Percentiles rank a stretch among this genome's conserved stretches.
Evolutionary conservation across 2,329 filamentous ascomycete species (phyloP).

Genomic region (Colletotrichum higginsianum): DNA sequence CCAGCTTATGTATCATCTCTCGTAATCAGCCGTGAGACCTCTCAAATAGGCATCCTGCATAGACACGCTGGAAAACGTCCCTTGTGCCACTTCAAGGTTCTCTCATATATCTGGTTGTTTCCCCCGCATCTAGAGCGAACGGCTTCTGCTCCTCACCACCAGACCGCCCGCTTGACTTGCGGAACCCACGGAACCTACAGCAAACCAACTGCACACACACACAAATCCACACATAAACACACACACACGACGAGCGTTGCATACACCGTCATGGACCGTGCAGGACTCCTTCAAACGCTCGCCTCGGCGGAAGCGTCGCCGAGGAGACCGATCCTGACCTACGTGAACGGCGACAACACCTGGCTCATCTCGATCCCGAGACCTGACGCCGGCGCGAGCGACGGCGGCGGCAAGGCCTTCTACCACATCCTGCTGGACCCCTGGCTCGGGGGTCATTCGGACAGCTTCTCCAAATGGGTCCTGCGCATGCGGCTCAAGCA

Average conservation of each 20-base stretch:
- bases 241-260: neutral
- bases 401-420: conserved; percentile 45
- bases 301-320: neutral
- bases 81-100: neutral
- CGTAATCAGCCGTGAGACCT: too few species aligned
- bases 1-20: too few species aligned
- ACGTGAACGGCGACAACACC: conserved; percentile 53
- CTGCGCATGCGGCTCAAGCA: conserved; percentile 6
- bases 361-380: conserved; percentile 54
- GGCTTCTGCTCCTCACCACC: neutral
- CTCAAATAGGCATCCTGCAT: neutral
- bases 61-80: too few species aligned
- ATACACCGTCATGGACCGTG: neutral
- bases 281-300: neutral
- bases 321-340: conserved; percentile 49
- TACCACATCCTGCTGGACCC: conserved; percentile 53
- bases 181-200: neutral
- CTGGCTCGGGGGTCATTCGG: conserved; percentile 48
- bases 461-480: neutral
- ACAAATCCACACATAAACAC: too few species aligned
- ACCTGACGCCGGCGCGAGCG: conserved; percentile 43
- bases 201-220: neutral
- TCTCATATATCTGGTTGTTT: neutral
- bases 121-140: neutral
- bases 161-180: too few species aligned